Conservation (phyloP, 306 rosid species). For the Prunus armeniaca region DNA sequence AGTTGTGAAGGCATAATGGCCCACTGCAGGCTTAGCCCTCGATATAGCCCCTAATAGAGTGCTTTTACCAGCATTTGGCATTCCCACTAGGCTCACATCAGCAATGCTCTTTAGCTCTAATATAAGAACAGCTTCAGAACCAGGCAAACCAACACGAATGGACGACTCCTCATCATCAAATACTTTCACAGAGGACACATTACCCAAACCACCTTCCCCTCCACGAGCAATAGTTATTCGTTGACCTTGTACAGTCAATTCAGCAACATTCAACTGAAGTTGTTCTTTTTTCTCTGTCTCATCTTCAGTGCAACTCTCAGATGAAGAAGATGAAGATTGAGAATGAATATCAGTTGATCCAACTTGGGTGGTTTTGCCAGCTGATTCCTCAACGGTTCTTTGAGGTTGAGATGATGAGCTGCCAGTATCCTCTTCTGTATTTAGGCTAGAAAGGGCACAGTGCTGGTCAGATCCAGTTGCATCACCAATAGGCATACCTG, state of each 20-base stretch:
- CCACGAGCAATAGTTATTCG: conserved; percentile 61
- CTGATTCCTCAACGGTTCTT: conserved; percentile 26
- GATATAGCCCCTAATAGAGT: conserved; percentile 87
- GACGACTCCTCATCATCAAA: conserved; percentile 40
- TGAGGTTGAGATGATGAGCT: conserved; percentile 21
- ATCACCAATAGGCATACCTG: conserved; percentile 61
- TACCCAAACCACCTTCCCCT: conserved; percentile 84
- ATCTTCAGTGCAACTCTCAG: conserved; percentile 32
- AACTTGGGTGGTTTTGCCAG: conserved; percentile 15
- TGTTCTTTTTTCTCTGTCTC: conserved; percentile 42
- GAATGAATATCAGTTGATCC: conserved; percentile 26
- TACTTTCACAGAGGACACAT: conserved; percentile 34
- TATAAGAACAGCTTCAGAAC: conserved; percentile 65
- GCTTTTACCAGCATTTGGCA: conserved; percentile 99
- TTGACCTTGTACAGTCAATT: conserved; percentile 77
- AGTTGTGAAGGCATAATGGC: conserved; percentile 91
- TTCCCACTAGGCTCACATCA: conserved; percentile 91
- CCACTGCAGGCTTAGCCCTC: conserved; percentile 76
- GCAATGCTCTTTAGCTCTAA: conserved; percentile 92
- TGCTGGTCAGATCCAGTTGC: conserved; percentile 23
- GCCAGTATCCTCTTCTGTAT: conserved; percentile 22
- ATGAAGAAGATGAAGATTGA: conserved; percentile 30
- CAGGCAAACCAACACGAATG: conserved; percentile 49
- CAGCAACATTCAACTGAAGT: conserved; percentile 60
- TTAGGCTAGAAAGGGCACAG: conserved; percentile 25